Percentiles rank a stretch among this genome's conserved stretches.
These are phyloP conservation scores for Nakazawaea populi DNA, from an alignment of 805 yeast species.

Conservation along the genomic window DNA sequence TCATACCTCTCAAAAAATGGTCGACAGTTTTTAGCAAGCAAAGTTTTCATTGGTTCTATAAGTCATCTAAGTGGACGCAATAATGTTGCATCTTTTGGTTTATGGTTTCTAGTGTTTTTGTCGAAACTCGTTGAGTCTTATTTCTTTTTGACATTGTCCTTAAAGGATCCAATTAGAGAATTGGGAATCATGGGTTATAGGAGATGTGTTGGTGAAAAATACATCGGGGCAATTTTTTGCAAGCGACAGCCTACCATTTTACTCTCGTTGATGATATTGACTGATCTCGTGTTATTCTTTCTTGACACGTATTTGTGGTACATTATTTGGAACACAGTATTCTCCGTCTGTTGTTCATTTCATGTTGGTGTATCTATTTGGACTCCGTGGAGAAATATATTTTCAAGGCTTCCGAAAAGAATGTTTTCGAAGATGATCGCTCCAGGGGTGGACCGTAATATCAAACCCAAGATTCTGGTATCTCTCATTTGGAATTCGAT, in stretches of 20 bases:
- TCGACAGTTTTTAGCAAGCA: conserved; percentile 47
- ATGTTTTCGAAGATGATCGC: conserved; percentile 65
- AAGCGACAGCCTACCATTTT: conserved; percentile 50
- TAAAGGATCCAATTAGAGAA: conserved; percentile 70
- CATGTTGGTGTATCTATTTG: conserved; percentile 76
- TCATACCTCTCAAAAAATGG: conserved; percentile 24
- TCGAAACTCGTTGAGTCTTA: conserved; percentile 75
- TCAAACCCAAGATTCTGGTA: conserved; percentile 47
- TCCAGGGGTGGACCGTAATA: conserved; percentile 26
- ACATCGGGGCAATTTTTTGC: conserved; percentile 50
- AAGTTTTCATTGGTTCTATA: conserved; percentile 55
- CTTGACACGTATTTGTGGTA: conserved; percentile 85
- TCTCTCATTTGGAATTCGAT: conserved; percentile 82
- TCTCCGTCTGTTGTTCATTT: conserved; percentile 66
- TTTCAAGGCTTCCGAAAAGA: conserved; percentile 69
- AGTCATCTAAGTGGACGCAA: conserved; percentile 47
- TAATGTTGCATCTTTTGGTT: conserved; percentile 54
- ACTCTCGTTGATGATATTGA: conserved; percentile 43
- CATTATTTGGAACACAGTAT: conserved; percentile 69
- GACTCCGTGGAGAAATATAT: conserved; percentile 86
- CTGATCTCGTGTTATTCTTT: conserved; percentile 66
- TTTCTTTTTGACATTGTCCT: conserved; percentile 66
- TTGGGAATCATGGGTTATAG: conserved; percentile 48
- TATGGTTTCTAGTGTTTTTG: conserved; percentile 63
- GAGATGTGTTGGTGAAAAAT: conserved; percentile 56